Conservation (phyloP, 352 stramenopile genomes). For the Globisporangium polare region DNA sequence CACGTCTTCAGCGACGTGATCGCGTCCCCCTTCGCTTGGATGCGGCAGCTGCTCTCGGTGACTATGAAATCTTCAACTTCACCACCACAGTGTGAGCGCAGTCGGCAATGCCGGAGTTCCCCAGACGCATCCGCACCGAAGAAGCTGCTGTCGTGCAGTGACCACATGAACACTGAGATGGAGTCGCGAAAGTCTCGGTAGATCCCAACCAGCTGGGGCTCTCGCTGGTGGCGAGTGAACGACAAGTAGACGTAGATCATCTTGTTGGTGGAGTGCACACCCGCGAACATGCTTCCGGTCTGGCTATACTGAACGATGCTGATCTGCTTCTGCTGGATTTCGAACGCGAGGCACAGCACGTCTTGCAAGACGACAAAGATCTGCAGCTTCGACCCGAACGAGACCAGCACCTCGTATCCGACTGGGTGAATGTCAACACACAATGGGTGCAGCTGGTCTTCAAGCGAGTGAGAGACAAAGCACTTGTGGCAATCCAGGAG, state of each 20-base stretch:
- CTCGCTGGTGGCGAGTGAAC: conserved; percentile 34
- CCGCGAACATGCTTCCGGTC: conserved; percentile 47
- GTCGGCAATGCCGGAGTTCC: conserved; percentile 38
- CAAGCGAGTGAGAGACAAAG: conserved; percentile 45
- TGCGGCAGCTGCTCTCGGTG: conserved; percentile 24
- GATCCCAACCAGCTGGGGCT: conserved; percentile 42
- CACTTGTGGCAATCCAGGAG: conserved; percentile 57
- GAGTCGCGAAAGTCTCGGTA: conserved; percentile 42
- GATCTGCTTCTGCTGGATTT: conserved; percentile 59
- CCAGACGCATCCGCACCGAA: conserved; percentile 31
- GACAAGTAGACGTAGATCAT: conserved; percentile 49
- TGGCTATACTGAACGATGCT: conserved; percentile 58
- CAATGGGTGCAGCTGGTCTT: conserved; percentile 31
- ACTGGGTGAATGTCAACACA: conserved; percentile 57
- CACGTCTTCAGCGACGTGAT: conserved; percentile 26
- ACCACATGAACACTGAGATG: conserved; percentile 39
- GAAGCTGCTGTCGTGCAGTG: conserved; percentile 45
- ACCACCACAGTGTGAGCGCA: conserved; percentile 24
- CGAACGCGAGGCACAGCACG: conserved; percentile 52
- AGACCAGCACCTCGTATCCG: conserved; percentile 48
- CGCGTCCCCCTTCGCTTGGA: conserved; percentile 18
- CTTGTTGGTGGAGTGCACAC: conserved; percentile 34
- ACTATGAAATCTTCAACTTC: conserved; percentile 44
- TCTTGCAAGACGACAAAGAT: conserved; percentile 66
- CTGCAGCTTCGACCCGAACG: conserved; percentile 49